phyloP scores from a whole-genome alignment of 2,329 filamentous ascomycete species.

The Chaetothyriales sp. region DNA sequence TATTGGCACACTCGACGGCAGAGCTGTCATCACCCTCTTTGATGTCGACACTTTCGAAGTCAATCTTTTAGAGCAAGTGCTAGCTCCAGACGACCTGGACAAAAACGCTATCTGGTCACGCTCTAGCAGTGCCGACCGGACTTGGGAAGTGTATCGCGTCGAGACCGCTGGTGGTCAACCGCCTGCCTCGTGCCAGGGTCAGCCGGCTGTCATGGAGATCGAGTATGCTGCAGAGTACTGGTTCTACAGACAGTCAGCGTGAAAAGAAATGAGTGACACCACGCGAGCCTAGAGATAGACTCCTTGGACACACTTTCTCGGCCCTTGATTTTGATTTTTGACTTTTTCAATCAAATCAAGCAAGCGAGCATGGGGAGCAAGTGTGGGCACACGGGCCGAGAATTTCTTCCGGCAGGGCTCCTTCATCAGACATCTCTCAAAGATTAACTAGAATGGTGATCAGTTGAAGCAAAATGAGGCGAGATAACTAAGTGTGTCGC shows the following conservation, averaged over 20 bases:
- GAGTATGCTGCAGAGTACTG: conserved; percentile 32
- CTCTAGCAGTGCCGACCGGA: conserved; percentile 7
- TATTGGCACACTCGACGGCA: conserved; percentile 11
- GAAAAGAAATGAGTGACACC: conserved; percentile 4
- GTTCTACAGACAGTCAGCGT: conserved; percentile 22
- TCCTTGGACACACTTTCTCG: not conserved
- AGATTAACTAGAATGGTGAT: not conserved
- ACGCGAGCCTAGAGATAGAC: not conserved
- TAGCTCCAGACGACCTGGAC: conserved; percentile 7
- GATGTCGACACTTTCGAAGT: conserved; percentile 13
- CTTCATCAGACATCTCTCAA: not conserved
- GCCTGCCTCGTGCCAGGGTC: conserved; percentile 23
- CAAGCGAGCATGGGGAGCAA: too few relatives aligned
- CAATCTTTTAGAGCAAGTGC: conserved; percentile 8
- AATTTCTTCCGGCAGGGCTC: not conserved
- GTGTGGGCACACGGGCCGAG: not conserved
- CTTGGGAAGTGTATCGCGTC: conserved; percentile 30
- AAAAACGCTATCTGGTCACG: conserved; percentile 6
- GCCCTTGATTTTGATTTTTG: not conserved
- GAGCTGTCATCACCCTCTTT: conserved; percentile 17
- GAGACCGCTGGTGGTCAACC: conserved; percentile 25
- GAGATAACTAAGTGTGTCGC: not conserved
- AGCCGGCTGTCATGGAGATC: conserved; percentile 21
- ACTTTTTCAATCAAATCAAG: not conserved
- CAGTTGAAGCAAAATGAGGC: not conserved